Evolutionary conservation across 768 basidiomycete genomes (phyloP), one percentile per base, ranked within the genome.

Genomic region (Rhizopogon sp.): DNA sequence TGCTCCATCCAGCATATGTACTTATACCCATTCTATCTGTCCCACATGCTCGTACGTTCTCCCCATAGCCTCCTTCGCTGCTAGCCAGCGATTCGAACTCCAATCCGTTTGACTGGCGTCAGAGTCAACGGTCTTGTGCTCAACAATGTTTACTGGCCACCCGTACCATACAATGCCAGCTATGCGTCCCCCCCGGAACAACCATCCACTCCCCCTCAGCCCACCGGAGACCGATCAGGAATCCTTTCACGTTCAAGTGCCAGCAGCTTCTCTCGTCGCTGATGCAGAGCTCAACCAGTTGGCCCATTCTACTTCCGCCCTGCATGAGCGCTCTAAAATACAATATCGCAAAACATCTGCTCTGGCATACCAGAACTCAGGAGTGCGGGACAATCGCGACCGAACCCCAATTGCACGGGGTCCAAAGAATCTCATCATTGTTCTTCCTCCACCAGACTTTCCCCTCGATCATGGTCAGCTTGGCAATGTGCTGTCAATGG

Each of bases 391-490:
- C 39, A 57, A 63, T 44, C 75, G 72, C 49, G 79, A 79, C 20
- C 73, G 76, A 57, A 59, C 64, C 25, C 57, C n/a, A n/a, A n/a
- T 62, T 14, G 71, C 74, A 47, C 70, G 78, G 45, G 56, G 44
- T 56, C 72, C 70, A 50, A 81, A 76, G 61, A 80, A 81, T 64
- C 76, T 90, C 50, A 73, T 91, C 16, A 76, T 90, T 39, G 79
- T 90, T 22, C 69, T 86, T 39, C 89, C 89, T 39, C 85, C 89
- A 28, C 53, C 74, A 11, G 74, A 80, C 31, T 73, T 90, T 50
- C 68, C 77, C 1, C 76, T 81, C 40, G 80, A 85, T 58, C 82
- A 83, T 64, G 79, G 82, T 0, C 78, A 76, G 14, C 73, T 84
- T 16, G 82, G 84, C 0, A 77, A 81, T 52, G 81, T 82, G 0